Base-by-base conservation (phyloP, 2,329 filamentous ascomycete species). In the Cladosporium halotolerans region DNA sequence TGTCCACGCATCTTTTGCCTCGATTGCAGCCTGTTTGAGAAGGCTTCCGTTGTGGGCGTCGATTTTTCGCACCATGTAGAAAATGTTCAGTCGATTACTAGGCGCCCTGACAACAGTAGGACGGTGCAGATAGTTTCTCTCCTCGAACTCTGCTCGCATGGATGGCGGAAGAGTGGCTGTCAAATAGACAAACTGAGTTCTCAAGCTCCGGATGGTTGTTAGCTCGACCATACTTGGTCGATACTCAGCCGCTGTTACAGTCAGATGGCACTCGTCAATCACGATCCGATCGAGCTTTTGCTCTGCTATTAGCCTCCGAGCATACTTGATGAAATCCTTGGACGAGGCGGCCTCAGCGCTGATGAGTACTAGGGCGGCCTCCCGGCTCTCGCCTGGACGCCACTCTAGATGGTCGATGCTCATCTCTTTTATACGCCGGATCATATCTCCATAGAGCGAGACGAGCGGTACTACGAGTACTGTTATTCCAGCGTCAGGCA, bases 391-490 rank as follows among this genome's bases (percentile, higher is more conserved):
- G 13, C 40, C 13, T 10, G 40, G 40, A 3, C 2, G 13, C 40
- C 40, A 43, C 40, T 43, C 40, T 1, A 43, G 40, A 11, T 43
- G 19, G 10, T 9, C 13, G 13, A 43, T 43, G 3, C 14, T 43
- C 16, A 8, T 23, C 47, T 46, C 40, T 28, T 51, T 18, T 14
- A 52, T 49, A 31, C 49, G 45, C 34, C 45, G 41, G n/a, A 54
- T 28, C 23, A 61, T 40, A 39, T 57, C 48, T 39, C 46, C 51
- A n/a, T 49, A 48, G 16, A 66, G 59, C 16, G 53, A 39, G 13
- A 62, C 48, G 41, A 66, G 57, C 49, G 54, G 63, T 9, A 65
- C 57, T 1, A 65, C 55, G 9, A 66, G 56, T 10, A 65, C 50
- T 13, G 49, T 66, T 9, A 39, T 45, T 11, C 45, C 13, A 9